These are phyloP conservation scores for Leishmania turanica DNA, from an alignment of 208 protist species.

Conservation along the genomic window DNA sequence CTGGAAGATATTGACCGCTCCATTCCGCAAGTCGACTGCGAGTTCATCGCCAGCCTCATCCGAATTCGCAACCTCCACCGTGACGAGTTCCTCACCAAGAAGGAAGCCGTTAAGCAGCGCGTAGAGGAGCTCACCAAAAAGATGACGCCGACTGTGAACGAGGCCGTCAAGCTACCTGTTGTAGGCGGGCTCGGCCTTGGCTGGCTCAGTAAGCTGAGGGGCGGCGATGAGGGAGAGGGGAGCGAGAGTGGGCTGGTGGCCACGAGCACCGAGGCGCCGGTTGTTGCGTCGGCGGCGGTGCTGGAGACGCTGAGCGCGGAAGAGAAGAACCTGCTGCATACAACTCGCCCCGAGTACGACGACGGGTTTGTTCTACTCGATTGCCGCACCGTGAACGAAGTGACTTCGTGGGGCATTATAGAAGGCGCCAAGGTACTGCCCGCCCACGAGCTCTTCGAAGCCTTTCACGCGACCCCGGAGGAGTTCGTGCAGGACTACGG, in stretches of 20 bases:
- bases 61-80: slow-evolving; percentile 51
- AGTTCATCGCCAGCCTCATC: slow-evolving; percentile 77
- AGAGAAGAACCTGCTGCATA: slow-evolving; percentile 54
- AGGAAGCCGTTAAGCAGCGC: slow-evolving; percentile 45
- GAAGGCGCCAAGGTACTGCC: slow-evolving; percentile 84
- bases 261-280: slow-evolving; percentile 34
- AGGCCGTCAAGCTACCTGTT: slow-evolving; percentile 38
- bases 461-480: slow-evolving; percentile 74
- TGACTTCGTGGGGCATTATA: slow-evolving; percentile 86
- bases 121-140: slow-evolving; percentile 53
- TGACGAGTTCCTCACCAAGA: slow-evolving; percentile 52
- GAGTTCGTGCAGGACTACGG: slow-evolving; percentile 75
- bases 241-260: slow-evolving; percentile 35
- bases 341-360: slow-evolving; percentile 70
- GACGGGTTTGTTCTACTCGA: slow-evolving; percentile 80
- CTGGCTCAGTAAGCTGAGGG: slow-evolving; percentile 16
- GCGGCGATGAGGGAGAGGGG: slow-evolving; percentile 4
- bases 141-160: slow-evolving; percentile 35
- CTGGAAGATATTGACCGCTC: slow-evolving; percentile 73
- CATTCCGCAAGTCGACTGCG: slow-evolving; percentile 82
- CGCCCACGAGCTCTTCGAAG: slow-evolving; percentile 83
- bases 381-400: slow-evolving; percentile 85
- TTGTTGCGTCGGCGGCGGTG: slow-evolving; percentile 46
- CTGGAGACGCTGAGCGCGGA: slow-evolving; percentile 44
- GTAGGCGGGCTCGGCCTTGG: slow-evolving; percentile 39